phyloP scores from a whole-genome alignment of 2,329 filamentous ascomycete genomes.

The Thermomyces lanuginosus region DNA sequence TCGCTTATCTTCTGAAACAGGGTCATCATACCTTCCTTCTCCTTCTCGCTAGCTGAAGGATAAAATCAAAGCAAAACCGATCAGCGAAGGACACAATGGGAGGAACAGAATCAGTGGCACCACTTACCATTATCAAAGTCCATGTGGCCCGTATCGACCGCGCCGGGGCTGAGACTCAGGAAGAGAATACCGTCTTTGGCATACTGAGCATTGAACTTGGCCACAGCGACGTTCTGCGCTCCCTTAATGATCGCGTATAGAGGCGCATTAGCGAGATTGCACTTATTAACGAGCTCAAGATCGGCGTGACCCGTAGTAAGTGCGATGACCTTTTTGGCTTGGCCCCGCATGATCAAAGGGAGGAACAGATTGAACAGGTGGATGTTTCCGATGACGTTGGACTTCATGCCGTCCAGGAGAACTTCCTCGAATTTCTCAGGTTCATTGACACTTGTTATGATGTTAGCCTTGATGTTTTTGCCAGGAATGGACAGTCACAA shows the following conservation, averaged over 20 bases:
- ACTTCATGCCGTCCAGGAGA: slow-evolving; percentile 18
- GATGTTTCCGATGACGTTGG: slow-evolving; percentile 38
- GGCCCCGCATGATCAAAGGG: slow-evolving; percentile 36
- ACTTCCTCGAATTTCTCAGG: slow-evolving; percentile 12
- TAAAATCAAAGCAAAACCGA: slow-evolving; percentile 5
- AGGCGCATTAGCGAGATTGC: slow-evolving; percentile 18
- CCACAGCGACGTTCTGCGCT: slow-evolving; percentile 37
- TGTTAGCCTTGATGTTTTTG: too few relatives aligned
- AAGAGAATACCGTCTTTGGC: slow-evolving; percentile 37
- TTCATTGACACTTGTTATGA: slow-evolving; percentile 4
- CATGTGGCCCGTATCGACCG: slow-evolving; percentile 33
- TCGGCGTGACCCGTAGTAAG: slow-evolving; percentile 37
- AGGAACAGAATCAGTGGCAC: too few relatives aligned
- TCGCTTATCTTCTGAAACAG: slow-evolving; percentile 16
- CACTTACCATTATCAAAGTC: slow-evolving; percentile 14
- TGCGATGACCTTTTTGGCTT: slow-evolving; percentile 37
- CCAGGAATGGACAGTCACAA: slow-evolving; percentile 1
- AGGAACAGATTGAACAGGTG: slow-evolving; percentile 38
- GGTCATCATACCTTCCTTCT: slow-evolving; percentile 7
- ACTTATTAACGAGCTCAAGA: slow-evolving; percentile 25
- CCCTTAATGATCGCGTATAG: slow-evolving; percentile 37
- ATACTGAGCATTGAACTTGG: slow-evolving; percentile 38
- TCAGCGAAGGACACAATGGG: too few relatives aligned
- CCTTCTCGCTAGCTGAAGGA: slow-evolving; percentile 2
- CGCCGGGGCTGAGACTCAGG: slow-evolving; percentile 35